Evolutionary conservation across 257 asterid species (phyloP), one percentile per base, ranked within the genome.

Genomic region (Salvia hispanica): DNA sequence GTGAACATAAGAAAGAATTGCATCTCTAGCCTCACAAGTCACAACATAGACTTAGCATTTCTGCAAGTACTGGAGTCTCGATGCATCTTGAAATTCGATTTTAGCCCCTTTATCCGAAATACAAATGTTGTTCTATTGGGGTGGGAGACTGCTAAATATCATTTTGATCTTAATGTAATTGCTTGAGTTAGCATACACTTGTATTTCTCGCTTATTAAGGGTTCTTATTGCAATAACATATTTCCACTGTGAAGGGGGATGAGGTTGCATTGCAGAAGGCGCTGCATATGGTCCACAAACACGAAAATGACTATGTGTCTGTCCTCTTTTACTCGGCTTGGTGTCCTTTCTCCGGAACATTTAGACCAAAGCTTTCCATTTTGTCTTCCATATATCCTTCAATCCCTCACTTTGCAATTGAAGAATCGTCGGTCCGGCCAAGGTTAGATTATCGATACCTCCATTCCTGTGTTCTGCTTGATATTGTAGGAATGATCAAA

Each of bases 281-380:
- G 51, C 66, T 88, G 77, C 75, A 72, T 76, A 76, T 81, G 77
- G 88, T 87, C 73, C 89, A 94, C 81, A 83, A 78, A 68, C 84
- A 80, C 64, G 83, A 77, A 60, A 80, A 80, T 42, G 87, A 85
- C 59, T 91, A 88, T 67, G 92, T 82, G 72, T 86, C 95, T 71
- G 72, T 94, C 59, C 86, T 94, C 75, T 94, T 91, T 90, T 91
- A 91, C 80, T 92, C 99, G 25, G 85, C 96, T 62, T 88, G 97
- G 97, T 94, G 99, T 78, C 99, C 97, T 60, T 94, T 94, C 90
- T 94, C 97, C 45, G 79, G 75, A 62, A 55, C 79, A 25, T 81
- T 84, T 57, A 85, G 81, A 82, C 91, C 95, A 62, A 83, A 76
- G 64, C 85, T 88, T 79, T 91, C 95, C 53, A 33, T 76, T 69